Evolutionary conservation across 2,329 filamentous ascomycete species (phyloP).

Genomic region (Mariannaea sp.): DNA sequence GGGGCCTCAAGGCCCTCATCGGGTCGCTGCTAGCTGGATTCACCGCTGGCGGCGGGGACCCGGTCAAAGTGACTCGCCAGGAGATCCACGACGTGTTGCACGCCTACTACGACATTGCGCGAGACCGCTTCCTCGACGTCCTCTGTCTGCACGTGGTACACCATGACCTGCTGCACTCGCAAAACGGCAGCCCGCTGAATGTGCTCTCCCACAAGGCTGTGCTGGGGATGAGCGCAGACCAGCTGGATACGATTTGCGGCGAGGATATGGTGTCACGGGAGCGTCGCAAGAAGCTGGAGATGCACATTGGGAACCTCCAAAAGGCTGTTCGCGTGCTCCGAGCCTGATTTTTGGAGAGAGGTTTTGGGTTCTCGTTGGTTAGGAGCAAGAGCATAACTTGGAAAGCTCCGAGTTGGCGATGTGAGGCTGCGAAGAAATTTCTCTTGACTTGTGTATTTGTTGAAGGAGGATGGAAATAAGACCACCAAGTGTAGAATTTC

Average conservation of each 20-base stretch:
- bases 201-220: slow-evolving; percentile 59
- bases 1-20: too few species aligned
- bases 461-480: too few species aligned
- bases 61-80: slow-evolving; percentile 46
- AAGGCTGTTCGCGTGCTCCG: slow-evolving; percentile 40
- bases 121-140: slow-evolving; percentile 66
- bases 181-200: slow-evolving; percentile 56
- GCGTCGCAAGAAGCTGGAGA: slow-evolving; percentile 49
- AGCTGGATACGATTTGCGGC: slow-evolving; percentile 62
- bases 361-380: too few species aligned
- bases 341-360: slow-evolving; percentile 16
- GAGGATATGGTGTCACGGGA: slow-evolving; percentile 54
- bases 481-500: too few species aligned
- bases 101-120: slow-evolving; percentile 66
- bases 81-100: slow-evolving; percentile 65
- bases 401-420: too few species aligned
- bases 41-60: slow-evolving; percentile 30
- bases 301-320: slow-evolving; percentile 52
- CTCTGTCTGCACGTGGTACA: slow-evolving; percentile 63
- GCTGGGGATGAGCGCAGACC: slow-evolving; percentile 48
- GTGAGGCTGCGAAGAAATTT: too few species aligned
- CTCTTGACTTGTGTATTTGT: too few species aligned
- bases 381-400: too few species aligned
- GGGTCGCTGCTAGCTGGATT: too few species aligned
- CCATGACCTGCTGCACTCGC: slow-evolving; percentile 56